Evolutionary conservation across 805 yeast genomes (phyloP).

Genomic region (Metschnikowia chrysomelidarum): DNA sequence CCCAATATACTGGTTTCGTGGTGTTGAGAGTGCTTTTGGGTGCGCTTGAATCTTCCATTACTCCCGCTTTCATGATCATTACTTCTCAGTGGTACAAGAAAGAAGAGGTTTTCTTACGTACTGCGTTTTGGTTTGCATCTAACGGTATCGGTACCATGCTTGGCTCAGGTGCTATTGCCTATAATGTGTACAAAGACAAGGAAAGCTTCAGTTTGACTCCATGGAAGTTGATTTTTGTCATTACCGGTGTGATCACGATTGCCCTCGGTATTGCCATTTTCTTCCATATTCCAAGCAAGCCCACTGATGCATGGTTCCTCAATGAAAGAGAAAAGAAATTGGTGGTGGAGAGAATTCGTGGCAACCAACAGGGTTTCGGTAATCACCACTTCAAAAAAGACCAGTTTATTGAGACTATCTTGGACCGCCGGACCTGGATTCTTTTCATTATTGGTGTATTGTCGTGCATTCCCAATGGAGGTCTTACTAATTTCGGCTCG

Average conservation of each 20-base stretch:
- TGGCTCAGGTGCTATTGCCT: conserved; percentile 44
- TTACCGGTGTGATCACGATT: conserved; percentile 29
- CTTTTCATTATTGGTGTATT: conserved; percentile 1
- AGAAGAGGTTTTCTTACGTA: conserved; percentile 30
- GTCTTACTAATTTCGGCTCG: conserved; percentile 46
- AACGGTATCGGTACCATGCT: conserved; percentile 28
- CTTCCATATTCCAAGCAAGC: conserved; percentile 34
- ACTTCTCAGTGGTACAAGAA: conserved; percentile 56
- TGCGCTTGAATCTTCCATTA: conserved; percentile 1
- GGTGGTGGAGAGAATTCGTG: conserved; percentile 17
- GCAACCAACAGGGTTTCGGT: conserved; percentile 43
- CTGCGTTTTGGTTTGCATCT: conserved; percentile 31
- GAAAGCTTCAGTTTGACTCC: conserved; percentile 41
- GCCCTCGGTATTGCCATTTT: conserved; percentile 12
- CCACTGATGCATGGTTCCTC: conserved; percentile 29
- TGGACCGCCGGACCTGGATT: conserved; percentile 36
- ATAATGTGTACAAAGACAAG: conserved; percentile 44
- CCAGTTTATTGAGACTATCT: conserved; percentile 36
- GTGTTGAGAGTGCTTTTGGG: conserved; percentile 5
- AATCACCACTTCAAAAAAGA: conserved; percentile 33
- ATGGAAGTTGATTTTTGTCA: conserved; percentile 32
- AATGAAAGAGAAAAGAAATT: conserved; percentile 27
- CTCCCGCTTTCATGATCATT: conserved; percentile 26
- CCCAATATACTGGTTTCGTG: conserved; percentile 3
- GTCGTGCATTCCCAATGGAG: conserved; percentile 49